Conservation (phyloP, 208 protist genomes). For the Crithidia fasciculata region DNA sequence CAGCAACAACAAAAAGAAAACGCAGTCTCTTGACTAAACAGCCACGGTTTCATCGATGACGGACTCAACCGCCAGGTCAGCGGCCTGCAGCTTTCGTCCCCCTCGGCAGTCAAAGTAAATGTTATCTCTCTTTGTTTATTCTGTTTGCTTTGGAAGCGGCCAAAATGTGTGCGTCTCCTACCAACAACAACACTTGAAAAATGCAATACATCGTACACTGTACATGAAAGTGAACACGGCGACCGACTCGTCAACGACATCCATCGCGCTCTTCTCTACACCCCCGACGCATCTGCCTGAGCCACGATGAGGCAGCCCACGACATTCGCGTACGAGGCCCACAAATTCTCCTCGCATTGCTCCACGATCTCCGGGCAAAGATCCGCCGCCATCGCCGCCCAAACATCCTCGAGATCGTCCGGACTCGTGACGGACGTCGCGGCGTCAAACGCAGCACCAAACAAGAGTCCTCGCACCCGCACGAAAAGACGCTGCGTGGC, state of each 20-base stretch:
- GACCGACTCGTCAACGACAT: background rate
- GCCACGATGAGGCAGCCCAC: constrained; percentile 39
- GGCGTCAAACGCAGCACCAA: constrained; percentile 77
- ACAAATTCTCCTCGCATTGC: constrained; percentile 76
- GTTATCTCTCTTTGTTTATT: no score
- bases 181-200: no score
- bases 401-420: constrained; percentile 27
- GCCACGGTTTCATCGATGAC: no score
- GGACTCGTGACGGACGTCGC: constrained; percentile 18
- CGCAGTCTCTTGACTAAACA: no score
- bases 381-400: constrained; percentile 9
- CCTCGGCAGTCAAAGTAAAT: no score
- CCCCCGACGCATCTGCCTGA: background rate
- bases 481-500: constrained; percentile 37
- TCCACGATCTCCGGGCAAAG: constrained; percentile 67
- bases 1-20: no score
- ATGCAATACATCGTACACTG: no score
- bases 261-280: background rate
- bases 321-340: constrained; percentile 71
- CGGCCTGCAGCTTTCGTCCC: no score
- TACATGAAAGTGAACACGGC: background rate
- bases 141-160: no score
- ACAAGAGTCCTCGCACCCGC: constrained; percentile 57
- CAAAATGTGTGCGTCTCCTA: no score
- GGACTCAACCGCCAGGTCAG: no score